A percentile compares a stretch with the other conserved stretches of the same genome.
These are phyloP conservation scores for Picochlorum sp. DNA, from an alignment of 139 green algal species.

Conservation along the genomic window DNA sequence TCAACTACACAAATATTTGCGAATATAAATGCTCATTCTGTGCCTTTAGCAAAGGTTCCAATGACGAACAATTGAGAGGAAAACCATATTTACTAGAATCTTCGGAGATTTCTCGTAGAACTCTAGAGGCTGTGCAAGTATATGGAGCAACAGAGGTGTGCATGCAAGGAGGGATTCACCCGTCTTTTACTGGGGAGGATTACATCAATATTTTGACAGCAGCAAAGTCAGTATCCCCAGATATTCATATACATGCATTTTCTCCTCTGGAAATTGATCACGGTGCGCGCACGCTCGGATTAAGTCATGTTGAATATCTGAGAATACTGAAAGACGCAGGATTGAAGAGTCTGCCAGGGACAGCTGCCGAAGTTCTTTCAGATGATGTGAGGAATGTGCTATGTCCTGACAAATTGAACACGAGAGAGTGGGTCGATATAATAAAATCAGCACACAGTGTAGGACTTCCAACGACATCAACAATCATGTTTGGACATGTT, in stretches of 20 bases:
- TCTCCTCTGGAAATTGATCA: slow-evolving; percentile 56
- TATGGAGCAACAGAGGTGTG: slow-evolving; percentile 75
- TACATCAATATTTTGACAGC: slow-evolving; percentile 71
- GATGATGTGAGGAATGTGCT: slow-evolving; percentile 52
- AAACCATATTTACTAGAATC: slow-evolving; percentile 64
- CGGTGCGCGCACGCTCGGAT: slow-evolving; percentile 48
- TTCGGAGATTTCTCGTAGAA: slow-evolving; percentile 56
- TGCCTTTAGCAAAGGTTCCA: slow-evolving; percentile 53
- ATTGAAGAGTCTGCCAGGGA: slow-evolving; percentile 73
- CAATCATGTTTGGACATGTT: slow-evolving; percentile 85
- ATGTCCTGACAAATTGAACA: slow-evolving; percentile 81
- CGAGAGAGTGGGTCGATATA: slow-evolving; percentile 50
- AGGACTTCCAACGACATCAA: slow-evolving; percentile 72
- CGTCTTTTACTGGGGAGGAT: slow-evolving; percentile 65
- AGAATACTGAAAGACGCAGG: slow-evolving; percentile 43
- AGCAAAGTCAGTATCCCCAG: slow-evolving; percentile 55
- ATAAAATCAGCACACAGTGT: slow-evolving; percentile 53
- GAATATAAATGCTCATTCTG: slow-evolving; percentile 61
- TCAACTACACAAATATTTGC: slow-evolving; percentile 81
- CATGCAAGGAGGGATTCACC: slow-evolving; percentile 83
- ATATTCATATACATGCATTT: slow-evolving; percentile 86
- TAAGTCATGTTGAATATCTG: slow-evolving; percentile 43
- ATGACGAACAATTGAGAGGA: slow-evolving; percentile 51
- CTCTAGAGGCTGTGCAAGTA: slow-evolving; percentile 67
- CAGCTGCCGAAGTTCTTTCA: slow-evolving; percentile 80